Conservation (phyloP, 306 rosid species). For the cucumber (Cucumis sativus) region Cucumber_9930_V3 NC_026658.2:2530001-2530500, state of each 20-base stretch:
- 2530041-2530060: neutral
- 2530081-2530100: neutral
- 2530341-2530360: neutral
- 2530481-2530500: constrained; percentile 65
- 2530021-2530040: neutral
- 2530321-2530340: neutral
- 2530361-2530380: neutral
- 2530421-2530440: constrained; percentile 26
- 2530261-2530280: neutral
- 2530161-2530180: neutral
- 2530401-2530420: neutral
- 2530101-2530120: neutral
- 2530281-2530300: neutral
- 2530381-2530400: neutral
- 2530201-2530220: neutral
- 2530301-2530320: neutral
- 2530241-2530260: neutral
- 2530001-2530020: neutral
- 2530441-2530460: constrained; percentile 10
- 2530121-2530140: neutral
- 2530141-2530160: neutral
- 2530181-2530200: neutral
- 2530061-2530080: neutral
- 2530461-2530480: constrained; percentile 56
- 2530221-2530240: neutral